Evolutionary conservation across 2,329 filamentous ascomycete species (phyloP).

Genomic region (Clonostachys byssicola): DNA sequence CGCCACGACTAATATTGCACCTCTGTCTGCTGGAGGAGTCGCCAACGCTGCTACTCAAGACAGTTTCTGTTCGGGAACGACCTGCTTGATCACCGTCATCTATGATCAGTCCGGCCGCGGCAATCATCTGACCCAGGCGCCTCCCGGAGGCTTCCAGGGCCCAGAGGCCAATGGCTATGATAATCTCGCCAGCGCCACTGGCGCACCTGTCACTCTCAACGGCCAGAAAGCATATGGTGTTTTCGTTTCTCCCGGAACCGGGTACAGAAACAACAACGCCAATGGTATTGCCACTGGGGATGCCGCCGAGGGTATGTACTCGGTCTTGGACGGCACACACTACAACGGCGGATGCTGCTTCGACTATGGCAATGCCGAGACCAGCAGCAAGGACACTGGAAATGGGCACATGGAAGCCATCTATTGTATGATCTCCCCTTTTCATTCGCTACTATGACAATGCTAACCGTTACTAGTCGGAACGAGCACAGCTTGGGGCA

Average conservation of each 20-base stretch:
- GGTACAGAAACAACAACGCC: constrained; percentile 55
- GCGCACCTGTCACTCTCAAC: constrained; percentile 56
- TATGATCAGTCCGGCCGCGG: constrained; percentile 61
- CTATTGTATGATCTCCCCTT: not conserved
- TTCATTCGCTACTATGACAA: too few species aligned
- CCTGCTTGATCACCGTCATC: constrained; percentile 59
- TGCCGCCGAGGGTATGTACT: constrained; percentile 54
- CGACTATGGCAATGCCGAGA: constrained; percentile 55
- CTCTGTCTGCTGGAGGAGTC: constrained; percentile 54
- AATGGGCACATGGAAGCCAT: constrained; percentile 67
- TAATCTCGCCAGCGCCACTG: constrained; percentile 53
- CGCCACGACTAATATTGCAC: constrained; percentile 39
- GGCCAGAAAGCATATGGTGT: constrained; percentile 61
- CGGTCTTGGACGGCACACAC: constrained; percentile 54
- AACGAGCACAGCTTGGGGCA: constrained; percentile 38
- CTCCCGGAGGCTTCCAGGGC: constrained; percentile 52
- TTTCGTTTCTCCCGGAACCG: constrained; percentile 55
- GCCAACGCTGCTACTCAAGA: constrained; percentile 59
- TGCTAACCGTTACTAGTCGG: too few species aligned
- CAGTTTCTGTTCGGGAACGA: constrained; percentile 54
- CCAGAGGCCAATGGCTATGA: constrained; percentile 54
- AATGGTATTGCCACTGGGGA: constrained; percentile 51
- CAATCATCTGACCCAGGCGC: constrained; percentile 60
- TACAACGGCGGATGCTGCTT: constrained; percentile 55
- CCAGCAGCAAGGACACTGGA: constrained; percentile 46